phyloP scores from a whole-genome alignment of 2,329 filamentous ascomycete species.

The Diaporthe helianthi region DNA sequence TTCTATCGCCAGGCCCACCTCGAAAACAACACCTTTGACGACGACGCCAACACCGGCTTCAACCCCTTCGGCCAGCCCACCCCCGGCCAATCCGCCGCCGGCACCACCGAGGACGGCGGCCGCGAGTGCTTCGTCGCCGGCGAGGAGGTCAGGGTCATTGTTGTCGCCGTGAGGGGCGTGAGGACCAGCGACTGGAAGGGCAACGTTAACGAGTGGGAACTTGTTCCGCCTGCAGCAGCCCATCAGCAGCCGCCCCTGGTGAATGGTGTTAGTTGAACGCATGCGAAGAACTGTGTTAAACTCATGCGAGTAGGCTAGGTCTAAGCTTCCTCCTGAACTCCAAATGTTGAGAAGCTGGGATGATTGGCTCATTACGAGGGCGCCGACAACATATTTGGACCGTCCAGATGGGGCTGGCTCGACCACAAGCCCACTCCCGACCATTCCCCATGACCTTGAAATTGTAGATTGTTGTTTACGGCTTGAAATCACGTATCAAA shows the following conservation, averaged over 20 bases:
- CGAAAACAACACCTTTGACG: conserved; percentile 88
- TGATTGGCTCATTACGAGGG: no score
- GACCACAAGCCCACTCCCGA: no score
- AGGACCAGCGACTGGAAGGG: conserved; percentile 96
- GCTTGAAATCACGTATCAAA: no score
- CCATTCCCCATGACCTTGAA: no score
- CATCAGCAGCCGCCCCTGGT: conserved; percentile 37
- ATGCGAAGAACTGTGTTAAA: background rate
- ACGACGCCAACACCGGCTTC: conserved; percentile 50
- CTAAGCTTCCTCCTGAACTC: background rate
- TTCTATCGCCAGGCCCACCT: conserved; percentile 86
- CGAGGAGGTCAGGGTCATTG: conserved; percentile 85
- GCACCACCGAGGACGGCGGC: conserved; percentile 56
- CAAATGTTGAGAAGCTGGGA: background rate
- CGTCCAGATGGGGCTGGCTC: no score
- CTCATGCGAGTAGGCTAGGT: background rate
- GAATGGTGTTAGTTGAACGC: conserved; percentile 50
- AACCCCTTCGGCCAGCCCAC: conserved; percentile 26
- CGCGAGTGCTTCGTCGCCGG: conserved; percentile 76
- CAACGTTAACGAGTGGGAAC: conserved; percentile 79
- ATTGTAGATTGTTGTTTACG: no score
- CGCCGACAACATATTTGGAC: no score
- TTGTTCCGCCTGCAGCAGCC: conserved; percentile 47
- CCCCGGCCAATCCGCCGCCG: background rate
- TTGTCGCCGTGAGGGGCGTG: conserved; percentile 84